Conservation (phyloP, 768 basidiomycete species). For the Daedalea quercina region DNA sequence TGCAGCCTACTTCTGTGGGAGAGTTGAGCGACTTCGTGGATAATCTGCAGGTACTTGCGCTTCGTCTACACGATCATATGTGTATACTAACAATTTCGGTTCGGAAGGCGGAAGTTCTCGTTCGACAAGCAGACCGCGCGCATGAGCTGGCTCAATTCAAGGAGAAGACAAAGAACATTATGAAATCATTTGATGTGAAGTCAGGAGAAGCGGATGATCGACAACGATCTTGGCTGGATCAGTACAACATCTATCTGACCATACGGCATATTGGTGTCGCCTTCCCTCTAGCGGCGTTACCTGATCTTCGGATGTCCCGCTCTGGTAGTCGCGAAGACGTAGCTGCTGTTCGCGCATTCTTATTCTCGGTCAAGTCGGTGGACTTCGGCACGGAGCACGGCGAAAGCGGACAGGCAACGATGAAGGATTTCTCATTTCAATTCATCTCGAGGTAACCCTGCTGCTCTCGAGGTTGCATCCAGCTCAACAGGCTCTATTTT, state of each 20-base stretch:
- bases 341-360: slow-evolving; percentile 64
- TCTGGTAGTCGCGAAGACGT: slow-evolving; percentile 32
- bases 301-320: slow-evolving; percentile 45
- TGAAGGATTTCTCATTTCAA: slow-evolving; percentile 75
- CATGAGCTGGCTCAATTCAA: slow-evolving; percentile 79
- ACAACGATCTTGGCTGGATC: slow-evolving; percentile 46
- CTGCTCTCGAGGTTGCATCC: slow-evolving; percentile 41
- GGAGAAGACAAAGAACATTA: slow-evolving; percentile 66
- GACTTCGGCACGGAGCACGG: slow-evolving; percentile 67
- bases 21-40: slow-evolving; percentile 88
- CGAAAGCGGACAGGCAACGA: slow-evolving; percentile 70
- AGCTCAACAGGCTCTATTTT: neutral
- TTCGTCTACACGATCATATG: neutral
- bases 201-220: slow-evolving; percentile 31
- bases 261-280: slow-evolving; percentile 79
- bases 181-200: slow-evolving; percentile 69
- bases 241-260: slow-evolving; percentile 46
- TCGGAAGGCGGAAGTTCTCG: slow-evolving; percentile 62
- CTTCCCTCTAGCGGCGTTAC: slow-evolving; percentile 71
- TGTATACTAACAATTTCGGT: slow-evolving; percentile 13
- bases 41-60: slow-evolving; percentile 57
- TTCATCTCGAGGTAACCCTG: slow-evolving; percentile 66
- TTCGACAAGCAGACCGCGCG: slow-evolving; percentile 69
- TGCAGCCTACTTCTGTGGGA: slow-evolving; percentile 90
- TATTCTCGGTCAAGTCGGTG: slow-evolving; percentile 76